These are phyloP conservation scores for Backusella macrospora DNA, from an alignment of 192 early-diverging fungal species.

Conservation along the genomic window DNA sequence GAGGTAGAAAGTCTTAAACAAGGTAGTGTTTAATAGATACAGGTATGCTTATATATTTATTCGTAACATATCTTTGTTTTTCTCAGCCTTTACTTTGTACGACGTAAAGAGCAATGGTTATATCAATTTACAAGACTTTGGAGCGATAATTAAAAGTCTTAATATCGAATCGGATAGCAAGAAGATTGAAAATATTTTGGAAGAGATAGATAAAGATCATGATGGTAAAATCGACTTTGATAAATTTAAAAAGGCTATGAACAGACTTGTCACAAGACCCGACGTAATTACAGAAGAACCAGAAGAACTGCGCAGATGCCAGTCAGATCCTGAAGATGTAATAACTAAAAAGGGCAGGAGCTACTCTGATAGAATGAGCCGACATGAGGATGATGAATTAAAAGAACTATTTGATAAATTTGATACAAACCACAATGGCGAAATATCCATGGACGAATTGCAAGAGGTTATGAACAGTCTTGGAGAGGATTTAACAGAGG, in stretches of 20 bases:
- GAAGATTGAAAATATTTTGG: constrained; percentile 5
- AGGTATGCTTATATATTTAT: background rate
- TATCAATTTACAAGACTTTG: constrained; percentile 25
- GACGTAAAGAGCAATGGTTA: constrained; percentile 4
- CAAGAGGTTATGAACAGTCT: constrained; percentile 30
- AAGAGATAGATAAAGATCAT: constrained; percentile 13
- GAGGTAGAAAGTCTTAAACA: background rate
- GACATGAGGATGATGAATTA: constrained; percentile 28
- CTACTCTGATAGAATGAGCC: background rate
- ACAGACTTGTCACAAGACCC: background rate
- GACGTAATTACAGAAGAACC: constrained; percentile 1
- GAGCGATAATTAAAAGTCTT: constrained; percentile 14
- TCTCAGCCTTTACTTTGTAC: constrained; percentile 24
- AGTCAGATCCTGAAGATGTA: background rate
- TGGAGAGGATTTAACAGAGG: constrained; percentile 22
- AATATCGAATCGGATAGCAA: constrained; percentile 15
- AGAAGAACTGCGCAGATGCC: background rate
- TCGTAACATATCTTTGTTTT: background rate
- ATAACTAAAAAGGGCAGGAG: background rate
- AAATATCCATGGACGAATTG: constrained; percentile 32
- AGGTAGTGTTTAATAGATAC: background rate
- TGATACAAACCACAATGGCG: constrained; percentile 38
- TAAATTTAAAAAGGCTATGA: constrained; percentile 27
- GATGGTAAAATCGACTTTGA: constrained; percentile 27
- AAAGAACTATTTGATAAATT: constrained; percentile 33